Evolutionary conservation across 2,329 filamentous ascomycete genomes (phyloP).

Genomic region (Zopfia rhizophila): DNA sequence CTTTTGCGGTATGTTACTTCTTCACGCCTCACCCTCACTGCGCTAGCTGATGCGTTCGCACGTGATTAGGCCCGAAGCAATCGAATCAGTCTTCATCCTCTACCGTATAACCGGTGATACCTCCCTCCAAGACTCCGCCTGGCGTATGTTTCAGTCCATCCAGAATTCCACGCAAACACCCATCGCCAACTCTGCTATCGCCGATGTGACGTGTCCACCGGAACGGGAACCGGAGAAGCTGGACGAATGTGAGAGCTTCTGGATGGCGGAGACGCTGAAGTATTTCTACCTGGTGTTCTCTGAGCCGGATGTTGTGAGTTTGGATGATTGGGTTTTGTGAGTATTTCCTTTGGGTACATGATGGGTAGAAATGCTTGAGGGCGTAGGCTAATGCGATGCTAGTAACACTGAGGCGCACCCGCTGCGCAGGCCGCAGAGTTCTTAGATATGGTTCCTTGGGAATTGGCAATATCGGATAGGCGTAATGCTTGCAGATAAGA

Average conservation of each 20-base stretch:
- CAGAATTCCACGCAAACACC: slow-evolving; percentile 72
- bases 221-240: slow-evolving; percentile 38
- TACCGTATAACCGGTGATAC: slow-evolving; percentile 87
- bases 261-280: slow-evolving; percentile 90
- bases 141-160: slow-evolving; percentile 84
- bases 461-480: no score
- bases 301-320: slow-evolving; percentile 70
- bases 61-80: slow-evolving; percentile 75
- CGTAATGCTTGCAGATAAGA: no score
- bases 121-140: slow-evolving; percentile 81
- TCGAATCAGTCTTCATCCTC: slow-evolving; percentile 89
- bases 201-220: slow-evolving; percentile 65
- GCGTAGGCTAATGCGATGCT: slow-evolving; percentile 3
- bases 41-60: slow-evolving; percentile 22
- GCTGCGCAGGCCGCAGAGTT: slow-evolving; percentile 55
- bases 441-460: no score
- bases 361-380: background rate
- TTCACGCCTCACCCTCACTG: background rate
- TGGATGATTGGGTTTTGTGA: slow-evolving; percentile 74
- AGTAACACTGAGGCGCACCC: slow-evolving; percentile 66
- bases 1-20: slow-evolving; percentile 51
- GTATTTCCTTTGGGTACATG: slow-evolving; percentile 18
- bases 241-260: slow-evolving; percentile 74
- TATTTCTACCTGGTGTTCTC: slow-evolving; percentile 89
- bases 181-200: slow-evolving; percentile 75